Conservation (phyloP, 2,329 filamentous ascomycete genomes). For the Sclerotinia nivalis region DNA sequence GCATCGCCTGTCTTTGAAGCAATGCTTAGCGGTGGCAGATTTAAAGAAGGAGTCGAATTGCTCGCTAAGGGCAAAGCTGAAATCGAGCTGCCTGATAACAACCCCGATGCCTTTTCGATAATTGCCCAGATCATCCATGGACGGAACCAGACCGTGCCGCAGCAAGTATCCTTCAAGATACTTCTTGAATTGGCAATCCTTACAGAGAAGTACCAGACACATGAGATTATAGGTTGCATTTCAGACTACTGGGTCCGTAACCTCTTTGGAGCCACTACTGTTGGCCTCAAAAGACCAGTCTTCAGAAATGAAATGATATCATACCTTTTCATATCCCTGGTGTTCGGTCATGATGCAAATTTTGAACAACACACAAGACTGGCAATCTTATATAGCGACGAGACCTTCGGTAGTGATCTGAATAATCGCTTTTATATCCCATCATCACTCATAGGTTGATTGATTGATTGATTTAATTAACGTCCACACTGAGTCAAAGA, state of each 20-base stretch:
- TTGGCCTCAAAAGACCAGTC: background rate
- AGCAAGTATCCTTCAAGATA: background rate
- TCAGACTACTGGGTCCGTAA: background rate
- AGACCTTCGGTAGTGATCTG: background rate
- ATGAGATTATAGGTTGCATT: background rate
- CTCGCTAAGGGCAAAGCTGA: background rate
- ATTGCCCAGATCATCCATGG: background rate
- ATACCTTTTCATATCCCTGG: too few relatives aligned
- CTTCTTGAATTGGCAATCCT: background rate
- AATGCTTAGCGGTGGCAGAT: background rate
- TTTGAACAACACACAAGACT: background rate
- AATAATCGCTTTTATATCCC: background rate
- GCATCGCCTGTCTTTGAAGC: conserved; percentile 10
- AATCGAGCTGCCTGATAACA: conserved; percentile 10
- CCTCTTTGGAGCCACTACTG: background rate
- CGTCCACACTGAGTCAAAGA: too few relatives aligned
- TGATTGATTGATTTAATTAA: too few relatives aligned
- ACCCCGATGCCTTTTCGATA: conserved; percentile 6
- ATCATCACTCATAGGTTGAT: background rate
- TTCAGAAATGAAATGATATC: too few relatives aligned
- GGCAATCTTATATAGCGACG: background rate
- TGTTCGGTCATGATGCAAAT: too few relatives aligned
- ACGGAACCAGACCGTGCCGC: background rate
- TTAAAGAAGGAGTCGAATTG: background rate
- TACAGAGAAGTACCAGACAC: background rate